Evolutionary conservation across 139 green algal genomes (phyloP).

Genomic region (Diplosphaera chodatii): DNA sequence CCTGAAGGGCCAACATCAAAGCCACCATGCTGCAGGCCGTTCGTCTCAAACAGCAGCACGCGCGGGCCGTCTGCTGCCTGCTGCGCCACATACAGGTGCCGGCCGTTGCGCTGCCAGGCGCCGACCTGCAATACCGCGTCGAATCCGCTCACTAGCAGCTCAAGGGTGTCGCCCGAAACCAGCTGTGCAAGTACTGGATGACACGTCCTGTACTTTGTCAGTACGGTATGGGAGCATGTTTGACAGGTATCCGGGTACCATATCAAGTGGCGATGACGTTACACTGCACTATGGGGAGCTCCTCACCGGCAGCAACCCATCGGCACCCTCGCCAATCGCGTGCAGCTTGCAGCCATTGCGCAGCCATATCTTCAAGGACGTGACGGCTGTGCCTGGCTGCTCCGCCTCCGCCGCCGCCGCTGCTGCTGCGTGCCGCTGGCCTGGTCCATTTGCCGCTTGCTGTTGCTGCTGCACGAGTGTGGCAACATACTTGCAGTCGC

Average conservation of each 20-base stretch:
- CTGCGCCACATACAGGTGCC: conserved; percentile 62
- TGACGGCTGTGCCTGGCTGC: background rate
- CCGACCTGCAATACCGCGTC: too few species aligned
- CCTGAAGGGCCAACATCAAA: conserved; percentile 55
- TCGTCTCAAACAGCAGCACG: conserved; percentile 83
- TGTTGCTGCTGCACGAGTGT: conserved; percentile 23
- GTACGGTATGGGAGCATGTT: too few species aligned
- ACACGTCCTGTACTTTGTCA: too few species aligned
- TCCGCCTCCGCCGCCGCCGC: background rate
- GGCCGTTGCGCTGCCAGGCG: conserved; percentile 85
- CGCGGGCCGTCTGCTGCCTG: background rate
- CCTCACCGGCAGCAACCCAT: conserved; percentile 35
- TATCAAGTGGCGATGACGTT: too few species aligned
- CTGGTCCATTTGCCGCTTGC: background rate
- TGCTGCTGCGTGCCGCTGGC: background rate
- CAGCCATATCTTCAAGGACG: conserved; percentile 57
- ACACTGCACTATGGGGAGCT: too few species aligned
- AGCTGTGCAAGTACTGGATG: too few species aligned
- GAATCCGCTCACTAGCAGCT: too few species aligned
- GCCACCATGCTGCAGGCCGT: conserved; percentile 76
- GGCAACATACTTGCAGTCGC: conserved; percentile 73
- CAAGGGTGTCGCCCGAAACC: too few species aligned
- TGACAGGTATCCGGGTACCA: too few species aligned
- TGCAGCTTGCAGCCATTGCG: conserved; percentile 54
- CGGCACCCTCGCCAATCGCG: conserved; percentile 33